phyloP scores from a whole-genome alignment of 2,329 filamentous ascomycete genomes.

The Fusarium gaditjirri region DNA sequence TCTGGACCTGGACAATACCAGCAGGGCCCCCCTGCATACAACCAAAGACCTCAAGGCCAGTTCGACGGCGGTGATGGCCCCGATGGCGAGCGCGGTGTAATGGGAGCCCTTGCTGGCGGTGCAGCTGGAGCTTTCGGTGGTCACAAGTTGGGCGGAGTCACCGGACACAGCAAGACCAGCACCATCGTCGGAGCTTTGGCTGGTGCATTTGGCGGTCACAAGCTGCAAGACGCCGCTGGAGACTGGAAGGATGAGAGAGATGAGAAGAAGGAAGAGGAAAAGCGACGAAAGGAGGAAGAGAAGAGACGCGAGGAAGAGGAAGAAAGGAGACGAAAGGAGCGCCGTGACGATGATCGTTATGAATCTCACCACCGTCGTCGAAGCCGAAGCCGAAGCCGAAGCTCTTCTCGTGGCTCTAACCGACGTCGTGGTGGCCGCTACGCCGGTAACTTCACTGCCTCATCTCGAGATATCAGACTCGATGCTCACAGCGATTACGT shows the following conservation, averaged over 20 bases:
- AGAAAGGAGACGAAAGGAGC: neutral
- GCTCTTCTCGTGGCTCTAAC: slow-evolving; percentile 6
- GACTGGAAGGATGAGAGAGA: slow-evolving; percentile 55
- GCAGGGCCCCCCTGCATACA: neutral
- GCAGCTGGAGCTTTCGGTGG: slow-evolving; percentile 55
- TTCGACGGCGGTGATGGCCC: slow-evolving; percentile 28
- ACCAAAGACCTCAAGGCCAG: slow-evolving; percentile 7
- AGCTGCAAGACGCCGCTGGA: slow-evolving; percentile 53
- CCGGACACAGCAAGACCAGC: slow-evolving; percentile 47
- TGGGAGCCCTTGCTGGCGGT: slow-evolving; percentile 54
- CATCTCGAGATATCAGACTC: slow-evolving; percentile 50
- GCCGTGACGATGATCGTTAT: slow-evolving; percentile 22
- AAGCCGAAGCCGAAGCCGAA: slow-evolving; percentile 1
- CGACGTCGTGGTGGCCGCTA: slow-evolving; percentile 36
- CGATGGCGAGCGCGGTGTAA: slow-evolving; percentile 55
- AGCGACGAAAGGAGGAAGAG: slow-evolving; percentile 45
- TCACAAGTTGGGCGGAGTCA: slow-evolving; percentile 51
- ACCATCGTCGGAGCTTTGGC: slow-evolving; percentile 54
- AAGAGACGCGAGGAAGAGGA: slow-evolving; percentile 42
- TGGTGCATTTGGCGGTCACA: slow-evolving; percentile 55
- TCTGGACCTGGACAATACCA: slow-evolving; percentile 8
- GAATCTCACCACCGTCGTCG: slow-evolving; percentile 4
- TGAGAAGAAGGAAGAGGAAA: slow-evolving; percentile 47
- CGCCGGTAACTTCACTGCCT: slow-evolving; percentile 50
- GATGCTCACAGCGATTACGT: slow-evolving; percentile 49